Evolutionary conservation across 129 eudicot species (phyloP), one percentile per base, ranked within the genome.

Genomic region (Erigeron canadensis): DNA sequence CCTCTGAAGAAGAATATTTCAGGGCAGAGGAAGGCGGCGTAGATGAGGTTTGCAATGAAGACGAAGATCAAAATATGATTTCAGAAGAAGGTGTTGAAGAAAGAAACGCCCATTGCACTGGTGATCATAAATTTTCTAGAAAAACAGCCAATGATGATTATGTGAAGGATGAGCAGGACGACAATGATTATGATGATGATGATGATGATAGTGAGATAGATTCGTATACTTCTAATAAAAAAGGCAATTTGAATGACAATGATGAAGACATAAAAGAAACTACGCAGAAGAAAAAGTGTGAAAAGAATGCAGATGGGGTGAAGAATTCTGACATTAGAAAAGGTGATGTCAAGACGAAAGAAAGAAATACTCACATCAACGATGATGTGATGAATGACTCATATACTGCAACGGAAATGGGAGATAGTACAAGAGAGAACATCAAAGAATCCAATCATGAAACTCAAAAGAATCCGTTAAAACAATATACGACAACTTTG

Each of bases 401-500:
- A 4, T 65, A 68, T 18, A 17, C n/a, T 75, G 17, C 64, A 72
- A 75, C 74, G 77, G 89, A 86, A 83, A 65, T 4, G 10, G 4
- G 70, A 80, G 74, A 76, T 17, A 19, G 17, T 67, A 7, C 62
- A 69, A 71, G 71, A 89, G 96, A 81, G 79, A 53, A 80, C 65
- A 80, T 80, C 11, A 77, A 77, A 40, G 86, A 89, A 58, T 77
- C 71, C 15, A 8, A 69, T 0, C 57, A 70, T 7, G 71, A 70
- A 77, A 51, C 57, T 23, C 57, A 86, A 40, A 62, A 8, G 75
- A 84, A 86, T 74, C 85, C 88, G 0, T 38, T 92, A 28, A 81
- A 71, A 66, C 88, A 86, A 50, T 92, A 89, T 42, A 89, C 88
- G 0, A 67, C 84, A 13, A 82, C 87, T 18, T 83, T 89, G 22